Percentiles rank a stretch among this genome's conserved stretches.
Conservation (phyloP, 2,329 filamentous ascomycete species). For the Trichoderma sp. region DNA sequence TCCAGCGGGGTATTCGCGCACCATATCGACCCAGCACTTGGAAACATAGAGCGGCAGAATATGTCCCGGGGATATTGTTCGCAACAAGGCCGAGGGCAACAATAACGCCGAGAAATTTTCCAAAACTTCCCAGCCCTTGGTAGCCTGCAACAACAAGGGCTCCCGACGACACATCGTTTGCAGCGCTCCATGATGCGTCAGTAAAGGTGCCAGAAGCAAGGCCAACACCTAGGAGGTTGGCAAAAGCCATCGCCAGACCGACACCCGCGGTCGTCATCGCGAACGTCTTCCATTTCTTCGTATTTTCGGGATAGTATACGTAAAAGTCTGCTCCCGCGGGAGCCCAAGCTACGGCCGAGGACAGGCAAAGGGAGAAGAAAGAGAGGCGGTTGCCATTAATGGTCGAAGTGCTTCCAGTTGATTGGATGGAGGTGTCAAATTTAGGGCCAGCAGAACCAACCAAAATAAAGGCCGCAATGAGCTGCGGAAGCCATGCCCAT, state of each 20-base stretch:
- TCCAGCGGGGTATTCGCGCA: background rate
- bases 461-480: slow-evolving; percentile 69
- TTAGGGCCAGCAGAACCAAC: slow-evolving; percentile 62
- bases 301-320: background rate
- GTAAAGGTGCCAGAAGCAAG: background rate
- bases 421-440: slow-evolving; percentile 53
- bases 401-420: background rate
- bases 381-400: background rate
- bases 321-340: background rate
- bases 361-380: background rate
- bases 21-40: background rate
- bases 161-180: background rate
- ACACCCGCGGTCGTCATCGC: background rate
- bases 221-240: background rate
- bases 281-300: background rate
- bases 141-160: background rate
- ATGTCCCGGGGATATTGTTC: background rate
- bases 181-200: background rate
- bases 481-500: slow-evolving; percentile 60
- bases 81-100: background rate
- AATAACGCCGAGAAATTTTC: background rate
- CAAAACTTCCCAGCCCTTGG: background rate
- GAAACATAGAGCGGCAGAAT: background rate
- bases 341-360: background rate
- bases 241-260: background rate